Percentiles rank a stretch among this genome's conserved stretches.
These are phyloP conservation scores for Picea abies DNA, from an alignment of 83 land plant species.

Conservation along the genomic window DNA sequence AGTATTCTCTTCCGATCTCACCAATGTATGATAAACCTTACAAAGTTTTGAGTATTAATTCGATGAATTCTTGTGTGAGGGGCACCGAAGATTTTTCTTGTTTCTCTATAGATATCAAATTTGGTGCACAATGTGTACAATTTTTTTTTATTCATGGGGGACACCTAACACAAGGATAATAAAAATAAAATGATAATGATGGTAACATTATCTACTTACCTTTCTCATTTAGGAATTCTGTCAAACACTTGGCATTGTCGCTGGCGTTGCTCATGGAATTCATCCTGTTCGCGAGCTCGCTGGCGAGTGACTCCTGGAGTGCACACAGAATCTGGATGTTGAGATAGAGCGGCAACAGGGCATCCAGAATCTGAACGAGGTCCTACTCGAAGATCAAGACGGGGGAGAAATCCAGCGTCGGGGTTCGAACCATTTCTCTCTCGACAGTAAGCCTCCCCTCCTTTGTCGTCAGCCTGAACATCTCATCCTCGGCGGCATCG, in stretches of 20 bases:
- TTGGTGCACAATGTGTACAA: too few species aligned
- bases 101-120: too few species aligned
- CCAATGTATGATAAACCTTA: too few species aligned
- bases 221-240: too few species aligned
- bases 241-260: constrained; percentile 63
- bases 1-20: too few species aligned
- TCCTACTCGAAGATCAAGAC: constrained; percentile 70
- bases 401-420: constrained; percentile 35
- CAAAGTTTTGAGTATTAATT: too few species aligned
- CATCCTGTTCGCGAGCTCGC: constrained; percentile 80
- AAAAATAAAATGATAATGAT: too few species aligned
- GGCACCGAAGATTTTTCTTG: too few species aligned
- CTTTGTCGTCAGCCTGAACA: constrained; percentile 64
- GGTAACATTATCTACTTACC: too few species aligned
- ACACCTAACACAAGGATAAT: too few species aligned
- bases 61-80: too few species aligned
- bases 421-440: constrained; percentile 46
- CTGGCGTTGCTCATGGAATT: constrained; percentile 71
- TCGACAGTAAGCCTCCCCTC: constrained; percentile 63
- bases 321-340: constrained; percentile 69
- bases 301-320: constrained; percentile 70
- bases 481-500: constrained; percentile 78
- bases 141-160: too few species aligned
- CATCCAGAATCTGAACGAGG: constrained; percentile 74
- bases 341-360: constrained; percentile 61